Evolutionary conservation across 2,329 filamentous ascomycete species (phyloP).

Genomic region (Sclerotiophoma versabilis): DNA sequence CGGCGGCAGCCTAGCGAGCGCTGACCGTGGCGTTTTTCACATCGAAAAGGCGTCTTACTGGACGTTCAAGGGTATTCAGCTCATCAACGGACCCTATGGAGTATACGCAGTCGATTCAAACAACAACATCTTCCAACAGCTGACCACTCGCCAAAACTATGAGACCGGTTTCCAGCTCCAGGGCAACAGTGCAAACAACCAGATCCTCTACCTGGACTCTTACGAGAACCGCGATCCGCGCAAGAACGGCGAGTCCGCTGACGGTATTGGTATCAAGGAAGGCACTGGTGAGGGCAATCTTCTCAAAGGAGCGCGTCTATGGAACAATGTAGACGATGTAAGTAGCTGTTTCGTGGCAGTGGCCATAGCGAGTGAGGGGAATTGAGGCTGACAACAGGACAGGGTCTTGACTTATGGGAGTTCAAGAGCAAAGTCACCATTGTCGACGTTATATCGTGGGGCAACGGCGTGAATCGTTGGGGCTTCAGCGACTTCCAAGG

Average conservation of each 20-base stretch:
- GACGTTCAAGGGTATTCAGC: slow-evolving; percentile 53
- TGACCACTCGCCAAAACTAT: slow-evolving; percentile 52
- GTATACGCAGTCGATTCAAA: slow-evolving; percentile 46
- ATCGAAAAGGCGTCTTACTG: slow-evolving; percentile 56
- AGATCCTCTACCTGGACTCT: slow-evolving; percentile 33
- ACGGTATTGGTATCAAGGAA: slow-evolving; percentile 59
- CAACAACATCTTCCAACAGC: slow-evolving; percentile 48
- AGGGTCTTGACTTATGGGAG: slow-evolving; percentile 55
- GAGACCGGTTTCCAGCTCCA: slow-evolving; percentile 52
- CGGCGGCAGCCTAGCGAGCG: slow-evolving; percentile 49
- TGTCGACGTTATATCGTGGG: slow-evolving; percentile 56
- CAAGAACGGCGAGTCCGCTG: slow-evolving; percentile 61
- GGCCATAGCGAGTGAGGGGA: too few species aligned
- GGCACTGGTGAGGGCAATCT: slow-evolving; percentile 57
- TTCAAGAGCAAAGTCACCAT: slow-evolving; percentile 55
- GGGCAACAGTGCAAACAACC: slow-evolving; percentile 37
- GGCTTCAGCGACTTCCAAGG: slow-evolving; percentile 53
- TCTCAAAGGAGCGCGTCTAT: slow-evolving; percentile 55
- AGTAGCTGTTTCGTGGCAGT: too few species aligned
- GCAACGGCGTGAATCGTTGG: slow-evolving; percentile 58
- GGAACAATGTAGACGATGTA: slow-evolving; percentile 62
- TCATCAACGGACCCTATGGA: slow-evolving; percentile 51
- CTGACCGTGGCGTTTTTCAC: slow-evolving; percentile 57
- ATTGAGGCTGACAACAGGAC: too few species aligned
- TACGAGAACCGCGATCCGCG: slow-evolving; percentile 48